Evolutionary conservation across 2,329 filamentous ascomycete species (phyloP).

Genomic region (Lasiodiplodia sp.): DNA sequence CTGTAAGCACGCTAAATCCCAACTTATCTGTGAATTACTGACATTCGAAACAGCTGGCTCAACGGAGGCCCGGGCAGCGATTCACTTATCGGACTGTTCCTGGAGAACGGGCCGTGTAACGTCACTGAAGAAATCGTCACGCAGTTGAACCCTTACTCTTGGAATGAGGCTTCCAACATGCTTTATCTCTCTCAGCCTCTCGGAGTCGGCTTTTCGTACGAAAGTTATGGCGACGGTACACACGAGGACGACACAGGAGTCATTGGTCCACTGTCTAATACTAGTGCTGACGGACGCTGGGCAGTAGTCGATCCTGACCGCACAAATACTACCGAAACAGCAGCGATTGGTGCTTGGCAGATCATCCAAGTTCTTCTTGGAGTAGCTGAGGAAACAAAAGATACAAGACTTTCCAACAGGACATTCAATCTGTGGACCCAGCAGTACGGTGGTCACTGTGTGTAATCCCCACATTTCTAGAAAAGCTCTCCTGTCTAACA

Average conservation of each 20-base stretch:
- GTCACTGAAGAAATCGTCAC: slow-evolving; percentile 50
- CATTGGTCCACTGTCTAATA: slow-evolving; percentile 54
- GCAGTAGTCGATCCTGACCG: neutral
- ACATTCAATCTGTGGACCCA: slow-evolving; percentile 63
- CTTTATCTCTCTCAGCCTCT: slow-evolving; percentile 50
- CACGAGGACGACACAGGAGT: neutral
- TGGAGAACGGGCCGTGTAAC: slow-evolving; percentile 54
- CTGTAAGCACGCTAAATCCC: neutral
- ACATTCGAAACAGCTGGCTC: neutral
- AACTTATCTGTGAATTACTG: neutral
- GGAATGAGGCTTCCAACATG: slow-evolving; percentile 50
- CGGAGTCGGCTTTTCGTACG: slow-evolving; percentile 51
- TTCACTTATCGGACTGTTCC: slow-evolving; percentile 46
- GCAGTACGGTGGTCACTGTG: slow-evolving; percentile 56
- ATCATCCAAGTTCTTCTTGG: slow-evolving; percentile 47
- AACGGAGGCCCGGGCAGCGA: slow-evolving; percentile 53
- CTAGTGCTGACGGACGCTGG: neutral
- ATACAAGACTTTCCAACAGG: slow-evolving; percentile 48
- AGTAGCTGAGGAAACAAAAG: slow-evolving; percentile 51
- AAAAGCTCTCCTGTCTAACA: slow-evolving; percentile 35
- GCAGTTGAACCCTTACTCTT: slow-evolving; percentile 47
- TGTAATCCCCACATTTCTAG: neutral
- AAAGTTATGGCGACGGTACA: slow-evolving; percentile 32
- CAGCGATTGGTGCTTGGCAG: slow-evolving; percentile 47
- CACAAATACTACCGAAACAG: slow-evolving; percentile 43